These are phyloP conservation scores for Microbotryum saponariae DNA, from an alignment of 1,284 basidiomycete genomes.

Conservation along the genomic window DNA sequence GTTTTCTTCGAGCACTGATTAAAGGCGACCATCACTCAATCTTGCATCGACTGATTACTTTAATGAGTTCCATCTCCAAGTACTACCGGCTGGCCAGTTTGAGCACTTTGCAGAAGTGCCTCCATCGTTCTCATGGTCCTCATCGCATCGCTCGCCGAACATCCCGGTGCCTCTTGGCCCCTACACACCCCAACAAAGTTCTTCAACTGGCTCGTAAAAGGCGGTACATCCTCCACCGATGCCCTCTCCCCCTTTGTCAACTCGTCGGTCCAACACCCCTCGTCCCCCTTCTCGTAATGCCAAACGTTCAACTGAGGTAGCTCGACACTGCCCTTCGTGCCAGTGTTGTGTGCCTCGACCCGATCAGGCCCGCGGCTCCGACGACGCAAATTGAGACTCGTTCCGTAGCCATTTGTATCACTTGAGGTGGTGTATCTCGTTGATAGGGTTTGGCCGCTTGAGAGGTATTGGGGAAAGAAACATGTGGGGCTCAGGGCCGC, in stretches of 20 bases:
- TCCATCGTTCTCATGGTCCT: constrained; percentile 11
- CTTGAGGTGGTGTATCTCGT: no score
- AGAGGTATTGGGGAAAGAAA: no score
- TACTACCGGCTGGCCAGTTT: no score
- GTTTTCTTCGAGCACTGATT: no score
- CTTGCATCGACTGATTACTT: no score
- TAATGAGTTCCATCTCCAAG: no score
- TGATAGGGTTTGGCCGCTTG: no score
- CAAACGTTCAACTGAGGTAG: constrained; percentile 25
- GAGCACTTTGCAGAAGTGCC: not conserved
- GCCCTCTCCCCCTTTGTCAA: constrained; percentile 2
- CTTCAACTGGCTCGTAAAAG: constrained; percentile 29
- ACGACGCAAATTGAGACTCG: constrained; percentile 15
- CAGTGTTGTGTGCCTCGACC: constrained; percentile 23
- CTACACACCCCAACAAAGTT: constrained; percentile 27
- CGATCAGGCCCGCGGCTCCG: constrained; percentile 31
- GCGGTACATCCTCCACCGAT: constrained; percentile 17
- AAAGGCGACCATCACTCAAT: no score
- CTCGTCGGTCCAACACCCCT: constrained; percentile 15
- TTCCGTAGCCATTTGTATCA: not conserved
- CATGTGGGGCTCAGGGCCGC: no score
- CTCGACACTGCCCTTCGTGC: constrained; percentile 22
- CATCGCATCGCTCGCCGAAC: constrained; percentile 13
- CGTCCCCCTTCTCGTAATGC: constrained; percentile 7
- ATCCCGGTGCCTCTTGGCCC: constrained; percentile 14